These are phyloP conservation scores for Sporothrix pseudoabietina DNA, from an alignment of 2,329 filamentous ascomycete species.

Conservation along the genomic window DNA sequence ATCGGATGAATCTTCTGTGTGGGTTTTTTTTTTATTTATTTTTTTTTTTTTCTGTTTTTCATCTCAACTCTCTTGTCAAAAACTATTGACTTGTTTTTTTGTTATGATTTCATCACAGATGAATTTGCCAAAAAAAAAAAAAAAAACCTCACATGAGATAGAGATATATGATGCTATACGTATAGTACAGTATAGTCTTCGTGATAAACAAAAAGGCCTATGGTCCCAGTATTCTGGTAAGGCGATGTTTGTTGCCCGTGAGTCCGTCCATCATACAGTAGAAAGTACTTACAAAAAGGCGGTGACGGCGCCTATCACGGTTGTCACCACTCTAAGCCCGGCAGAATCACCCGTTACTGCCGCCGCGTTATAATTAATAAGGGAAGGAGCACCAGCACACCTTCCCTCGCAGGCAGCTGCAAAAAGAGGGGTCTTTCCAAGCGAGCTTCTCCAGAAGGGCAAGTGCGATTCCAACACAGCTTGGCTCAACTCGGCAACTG, in stretches of 20 bases:
- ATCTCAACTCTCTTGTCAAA: too few relatives aligned
- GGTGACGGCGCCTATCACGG: background rate
- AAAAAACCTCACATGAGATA: background rate
- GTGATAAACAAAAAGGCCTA: background rate
- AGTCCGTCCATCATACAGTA: background rate
- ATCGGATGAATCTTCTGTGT: too few relatives aligned
- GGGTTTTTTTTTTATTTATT: too few relatives aligned
- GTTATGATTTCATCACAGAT: background rate
- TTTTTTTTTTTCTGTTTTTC: too few relatives aligned
- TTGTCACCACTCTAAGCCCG: background rate
- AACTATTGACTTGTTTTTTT: too few relatives aligned
- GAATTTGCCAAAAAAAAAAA: background rate
- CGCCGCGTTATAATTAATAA: constrained; percentile 3
- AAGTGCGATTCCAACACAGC: constrained; percentile 13
- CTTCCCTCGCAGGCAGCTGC: constrained; percentile 2
- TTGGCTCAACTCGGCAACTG: constrained; percentile 22
- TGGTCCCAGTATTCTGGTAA: background rate
- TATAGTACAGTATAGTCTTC: background rate
- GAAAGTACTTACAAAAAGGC: constrained; percentile 13
- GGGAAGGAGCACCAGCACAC: background rate
- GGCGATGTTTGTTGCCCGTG: background rate
- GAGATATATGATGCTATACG: background rate
- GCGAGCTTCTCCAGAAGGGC: constrained; percentile 18
- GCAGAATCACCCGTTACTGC: background rate
- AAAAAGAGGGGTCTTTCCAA: constrained; percentile 22